Base-by-base conservation (phyloP, 192 early-diverging fungal species). In the Thoreauomyces humboldtii region DNA sequence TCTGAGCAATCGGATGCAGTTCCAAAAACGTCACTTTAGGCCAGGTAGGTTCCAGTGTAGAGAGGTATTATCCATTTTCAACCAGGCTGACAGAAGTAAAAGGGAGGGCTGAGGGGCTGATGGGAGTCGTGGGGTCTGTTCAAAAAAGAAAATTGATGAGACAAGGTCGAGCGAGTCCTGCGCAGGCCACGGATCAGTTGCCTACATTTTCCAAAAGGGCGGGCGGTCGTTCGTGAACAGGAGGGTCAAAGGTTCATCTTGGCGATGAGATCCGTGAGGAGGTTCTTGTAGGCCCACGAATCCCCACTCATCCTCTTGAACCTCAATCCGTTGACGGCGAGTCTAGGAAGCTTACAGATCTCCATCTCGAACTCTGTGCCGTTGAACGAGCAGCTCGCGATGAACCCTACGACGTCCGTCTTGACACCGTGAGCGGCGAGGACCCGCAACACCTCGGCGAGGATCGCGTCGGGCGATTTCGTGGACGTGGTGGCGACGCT, bases 301-400 rank as follows among this genome's bases (percentile, higher is more conserved):
- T 85, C 69, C 25, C 84, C 84, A 24, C 71, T 60, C 75, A 83
- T 56, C 41, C 84, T 42, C 59, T 83, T 86, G 61, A 82, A 83
- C 25, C 80, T 52, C 12, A 86, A 34, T 7, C 84, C 84, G 58
- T 79, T 74, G 15, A 84, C 63, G 12, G 53, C 59, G 58, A 86
- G 58, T 5, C 77, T 37, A 27, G 84, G 81, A 35, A 86, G 59
- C 59, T 81, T 80, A 69, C 84, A 86, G 15, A 86, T 74, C 52
- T 86, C 84, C 36, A 85, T 77, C 58, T 86, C 84, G 73, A 86
- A 85, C 34, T 85, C 80, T 11, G 80, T 47, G 34, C 77, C 78
- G 22, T 77, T 63, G 21, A 72, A 65, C 31, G 46, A 54, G 62
- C 77, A 79, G 31, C 44, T 65, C 7, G 70, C 69, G 9, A 62